phyloP scores from a whole-genome alignment of 441 rosid genomes.

The Manihot esculenta region DNA sequence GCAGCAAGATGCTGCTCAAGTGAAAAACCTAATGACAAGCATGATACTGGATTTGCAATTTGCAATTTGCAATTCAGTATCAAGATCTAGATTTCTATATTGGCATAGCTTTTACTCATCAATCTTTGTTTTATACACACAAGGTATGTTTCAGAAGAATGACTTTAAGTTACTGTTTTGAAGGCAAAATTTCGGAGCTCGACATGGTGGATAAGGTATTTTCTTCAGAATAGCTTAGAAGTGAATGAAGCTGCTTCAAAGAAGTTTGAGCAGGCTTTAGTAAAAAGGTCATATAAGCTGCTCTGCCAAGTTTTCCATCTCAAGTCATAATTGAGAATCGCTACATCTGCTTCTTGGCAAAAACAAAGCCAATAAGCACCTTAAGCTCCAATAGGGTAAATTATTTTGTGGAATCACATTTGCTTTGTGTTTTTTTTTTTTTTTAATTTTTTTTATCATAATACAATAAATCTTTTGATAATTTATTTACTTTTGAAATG shows the following conservation, averaged over 20 bases:
- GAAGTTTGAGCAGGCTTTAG: slow-evolving; percentile 52
- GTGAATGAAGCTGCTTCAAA: slow-evolving; percentile 48
- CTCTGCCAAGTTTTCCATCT: slow-evolving; percentile 59
- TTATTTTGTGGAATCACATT: not conserved
- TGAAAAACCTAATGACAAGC: no score
- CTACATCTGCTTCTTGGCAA: slow-evolving; percentile 2
- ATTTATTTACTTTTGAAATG: slow-evolving; percentile 7
- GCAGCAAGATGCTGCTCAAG: not conserved
- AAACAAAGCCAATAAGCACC: slow-evolving; percentile 11
- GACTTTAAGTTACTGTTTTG: slow-evolving; percentile 8
- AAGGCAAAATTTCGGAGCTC: slow-evolving; percentile 62
- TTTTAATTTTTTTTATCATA: no score
- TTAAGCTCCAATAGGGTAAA: slow-evolving; percentile 25
- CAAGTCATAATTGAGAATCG: slow-evolving; percentile 33
- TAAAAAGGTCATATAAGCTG: slow-evolving; percentile 41
- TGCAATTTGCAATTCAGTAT: no score
- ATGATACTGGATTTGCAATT: no score
- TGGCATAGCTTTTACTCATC: no score
- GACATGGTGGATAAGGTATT: slow-evolving; percentile 52
- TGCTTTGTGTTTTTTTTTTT: slow-evolving; percentile 9
- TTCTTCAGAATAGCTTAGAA: slow-evolving; percentile 49
- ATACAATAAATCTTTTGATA: slow-evolving; percentile 7
- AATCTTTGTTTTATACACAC: no score
- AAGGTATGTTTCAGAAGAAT: not conserved
- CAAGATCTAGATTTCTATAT: no score